Evolutionary conservation across 495 filamentous ascomycete genomes (phyloP).

Genomic region (Astrothelium macrocarpum): DNA sequence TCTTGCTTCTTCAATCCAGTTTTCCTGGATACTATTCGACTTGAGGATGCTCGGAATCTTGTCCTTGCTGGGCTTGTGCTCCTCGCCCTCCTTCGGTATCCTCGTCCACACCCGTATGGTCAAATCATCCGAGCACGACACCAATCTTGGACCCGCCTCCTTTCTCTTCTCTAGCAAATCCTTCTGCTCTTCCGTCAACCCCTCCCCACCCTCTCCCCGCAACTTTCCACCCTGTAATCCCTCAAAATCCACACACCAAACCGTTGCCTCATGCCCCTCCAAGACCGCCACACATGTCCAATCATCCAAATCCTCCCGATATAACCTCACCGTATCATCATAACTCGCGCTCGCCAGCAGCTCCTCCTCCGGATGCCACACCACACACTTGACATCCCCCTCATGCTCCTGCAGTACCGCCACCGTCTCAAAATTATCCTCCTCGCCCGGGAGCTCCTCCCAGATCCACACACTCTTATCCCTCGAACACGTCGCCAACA

Average conservation of each 20-base stretch:
- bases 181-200: slow-evolving; percentile 32
- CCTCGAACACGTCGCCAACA: slow-evolving; percentile 78
- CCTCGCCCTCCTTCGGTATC: slow-evolving; percentile 44
- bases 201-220: slow-evolving; percentile 20
- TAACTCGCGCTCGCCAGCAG: slow-evolving; percentile 80
- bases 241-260: slow-evolving; percentile 87
- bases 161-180: slow-evolving; percentile 30
- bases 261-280: slow-evolving; percentile 66
- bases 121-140: slow-evolving; percentile 70
- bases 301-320: slow-evolving; percentile 83
- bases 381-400: slow-evolving; percentile 86
- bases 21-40: slow-evolving; percentile 57
- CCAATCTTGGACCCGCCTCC: slow-evolving; percentile 52
- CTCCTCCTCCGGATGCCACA: slow-evolving; percentile 76
- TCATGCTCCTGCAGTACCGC: slow-evolving; percentile 90
- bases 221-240: slow-evolving; percentile 29
- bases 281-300: slow-evolving; percentile 85
- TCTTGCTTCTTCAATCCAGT: slow-evolving; percentile 63
- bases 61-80: slow-evolving; percentile 27
- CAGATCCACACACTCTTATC: slow-evolving; percentile 99
- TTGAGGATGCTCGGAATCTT: slow-evolving; percentile 74
- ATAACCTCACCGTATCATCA: slow-evolving; percentile 82
- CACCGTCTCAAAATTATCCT: slow-evolving; percentile 92
- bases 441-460: slow-evolving; percentile 69
- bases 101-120: slow-evolving; percentile 71